phyloP scores from a whole-genome alignment of 768 basidiomycete genomes.

The Kwoniella europaea region DNA sequence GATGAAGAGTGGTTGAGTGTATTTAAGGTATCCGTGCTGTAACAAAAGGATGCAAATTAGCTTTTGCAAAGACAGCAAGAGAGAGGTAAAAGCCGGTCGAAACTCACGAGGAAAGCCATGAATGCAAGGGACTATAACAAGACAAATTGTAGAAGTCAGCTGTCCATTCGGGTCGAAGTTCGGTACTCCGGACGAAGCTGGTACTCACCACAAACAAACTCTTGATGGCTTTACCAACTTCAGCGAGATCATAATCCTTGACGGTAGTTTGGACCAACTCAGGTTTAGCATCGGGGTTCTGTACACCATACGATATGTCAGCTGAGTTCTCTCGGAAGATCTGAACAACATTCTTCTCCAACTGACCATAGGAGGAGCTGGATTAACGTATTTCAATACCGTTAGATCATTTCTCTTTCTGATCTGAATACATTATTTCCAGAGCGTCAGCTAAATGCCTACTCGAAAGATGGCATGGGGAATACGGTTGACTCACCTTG shows the following conservation, averaged over 20 bases:
- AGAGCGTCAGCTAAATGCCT: no score
- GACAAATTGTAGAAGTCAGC: conserved; percentile 51
- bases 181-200: background rate
- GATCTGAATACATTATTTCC: conserved; percentile 63
- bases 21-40: conserved; percentile 85
- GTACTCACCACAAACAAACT: conserved; percentile 58
- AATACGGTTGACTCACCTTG: conserved; percentile 61
- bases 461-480: no score
- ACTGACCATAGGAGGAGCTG: conserved; percentile 74
- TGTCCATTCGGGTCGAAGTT: background rate
- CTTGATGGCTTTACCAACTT: conserved; percentile 71
- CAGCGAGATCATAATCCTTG: conserved; percentile 87
- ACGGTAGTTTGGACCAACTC: conserved; percentile 86
- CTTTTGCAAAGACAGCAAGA: background rate
- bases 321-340: conserved; percentile 19
- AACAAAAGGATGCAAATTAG: no score
- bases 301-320: conserved; percentile 58
- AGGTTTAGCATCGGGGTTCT: conserved; percentile 61
- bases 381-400: conserved; percentile 93
- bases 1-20: conserved; percentile 94
- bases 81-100: background rate
- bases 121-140: conserved; percentile 68
- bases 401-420: conserved; percentile 95
- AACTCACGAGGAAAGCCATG: conserved; percentile 74
- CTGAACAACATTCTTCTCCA: no score